Base-by-base conservation (phyloP, 2,329 filamentous ascomycete genomes). In the Verticillium isaacii region DNA sequence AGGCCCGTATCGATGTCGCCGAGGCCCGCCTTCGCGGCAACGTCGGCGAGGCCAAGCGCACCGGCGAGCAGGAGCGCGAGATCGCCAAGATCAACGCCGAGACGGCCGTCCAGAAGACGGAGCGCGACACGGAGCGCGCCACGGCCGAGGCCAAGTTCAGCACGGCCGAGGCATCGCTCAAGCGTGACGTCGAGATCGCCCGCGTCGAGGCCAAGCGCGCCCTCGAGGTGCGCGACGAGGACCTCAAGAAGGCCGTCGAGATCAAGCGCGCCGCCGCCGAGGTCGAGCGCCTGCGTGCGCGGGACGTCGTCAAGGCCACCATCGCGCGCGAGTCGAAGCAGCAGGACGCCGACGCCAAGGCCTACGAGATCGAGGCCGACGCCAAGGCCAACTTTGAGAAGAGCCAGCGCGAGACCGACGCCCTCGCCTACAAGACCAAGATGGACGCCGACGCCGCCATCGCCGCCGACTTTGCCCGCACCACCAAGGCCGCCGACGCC, bases 71-170 rank as follows among this genome's bases (percentile, higher is more conserved):
- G 65, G 92, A 95, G 72, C 90, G 93, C 60, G 89, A 93, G 70
- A 90, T 96, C 52, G 91, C 91, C 68, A 94, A 93, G 79, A 96
- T 96, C 77, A 86, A 93, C 73, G 91, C 92, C 66, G 88, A 92
- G 68, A 96, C 92, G 1, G 91, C 91, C 1, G 90, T 95, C 1
- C 84, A 91, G 64, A 92, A 94, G 78, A 95, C 92, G 0, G 88
- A 94, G 72, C 88, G 91, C 58, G 92, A 94, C 71, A 88, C 89
- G 56, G 91, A 95, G 77, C 91, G 92, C 64, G 90, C 91, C 2
- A 77, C 84, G 56, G 92, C 92, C 54, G 91, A 95, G 71, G 90
- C 91, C 12, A 87, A 87, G 60, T 84, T 96, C 60, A 85, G 87
- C 41, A 91, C 89, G 19, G 83, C 86, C 67, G 87, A 93, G 75